Evolutionary conservation across 108 stramenopile species (phyloP).

Genomic region (Skeletonema menzelii): DNA sequence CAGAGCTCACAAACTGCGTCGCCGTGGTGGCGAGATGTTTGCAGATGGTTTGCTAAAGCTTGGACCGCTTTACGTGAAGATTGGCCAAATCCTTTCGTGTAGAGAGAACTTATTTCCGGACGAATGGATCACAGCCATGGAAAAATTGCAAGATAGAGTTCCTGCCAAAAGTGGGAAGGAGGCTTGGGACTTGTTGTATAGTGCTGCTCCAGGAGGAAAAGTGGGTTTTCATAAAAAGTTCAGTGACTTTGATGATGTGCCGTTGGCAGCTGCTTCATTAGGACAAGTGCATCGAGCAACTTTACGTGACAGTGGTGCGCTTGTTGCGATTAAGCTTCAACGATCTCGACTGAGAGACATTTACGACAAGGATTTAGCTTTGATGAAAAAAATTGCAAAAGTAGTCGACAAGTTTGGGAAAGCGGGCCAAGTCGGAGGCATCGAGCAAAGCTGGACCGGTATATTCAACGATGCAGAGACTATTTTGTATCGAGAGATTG

Average conservation of each 20-base stretch:
- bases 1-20: slow-evolving; percentile 26
- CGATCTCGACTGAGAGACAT: slow-evolving; percentile 80
- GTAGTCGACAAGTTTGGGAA: slow-evolving; percentile 67
- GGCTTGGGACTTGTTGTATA: slow-evolving; percentile 79
- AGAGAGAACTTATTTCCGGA: slow-evolving; percentile 80
- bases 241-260: slow-evolving; percentile 78
- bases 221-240: slow-evolving; percentile 64
- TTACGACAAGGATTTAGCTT: slow-evolving; percentile 87
- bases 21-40: slow-evolving; percentile 52
- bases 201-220: slow-evolving; percentile 60
- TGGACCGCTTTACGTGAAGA: slow-evolving; percentile 90
- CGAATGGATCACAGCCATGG: slow-evolving; percentile 89
- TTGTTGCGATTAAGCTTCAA: slow-evolving; percentile 93
- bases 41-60: slow-evolving; percentile 75
- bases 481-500: slow-evolving; percentile 94
- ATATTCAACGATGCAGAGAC: slow-evolving; percentile 90
- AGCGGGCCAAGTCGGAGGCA: slow-evolving; percentile 67
- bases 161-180: slow-evolving; percentile 81
- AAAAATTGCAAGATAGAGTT: slow-evolving; percentile 89
- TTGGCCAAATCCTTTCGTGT: slow-evolving; percentile 93
- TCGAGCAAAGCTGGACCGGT: slow-evolving; percentile 77
- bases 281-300: slow-evolving; percentile 91
- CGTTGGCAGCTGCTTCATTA: slow-evolving; percentile 89
- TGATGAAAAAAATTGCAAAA: slow-evolving; percentile 81
- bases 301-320: slow-evolving; percentile 56